Evolutionary conservation across 192 early-diverging fungal species (phyloP), one percentile per base, ranked within the genome.

Genomic region (Entomortierella parvispora): DNA sequence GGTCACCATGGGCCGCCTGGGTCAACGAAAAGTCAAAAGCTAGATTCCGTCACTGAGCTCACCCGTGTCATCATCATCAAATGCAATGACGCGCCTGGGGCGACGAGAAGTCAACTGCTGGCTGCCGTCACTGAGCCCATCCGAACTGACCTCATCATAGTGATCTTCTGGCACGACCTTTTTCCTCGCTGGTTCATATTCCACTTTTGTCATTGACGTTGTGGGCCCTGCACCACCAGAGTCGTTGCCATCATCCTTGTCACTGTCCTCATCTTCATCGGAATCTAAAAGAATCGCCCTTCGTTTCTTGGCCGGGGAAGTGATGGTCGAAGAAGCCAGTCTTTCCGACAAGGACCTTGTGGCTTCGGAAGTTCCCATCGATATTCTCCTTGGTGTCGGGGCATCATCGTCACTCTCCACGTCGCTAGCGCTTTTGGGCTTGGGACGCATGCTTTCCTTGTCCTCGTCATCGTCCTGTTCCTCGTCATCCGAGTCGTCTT

Each of bases 201-300:
- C n/a, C n/a, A n/a, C n/a, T n/a, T n/a, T n/a, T n/a, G n/a, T n/a
- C n/a, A n/a, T n/a, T n/a, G n/a, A n/a, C n/a, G n/a, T n/a, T n/a
- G n/a, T n/a, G n/a, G n/a, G n/a, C n/a, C n/a, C n/a, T n/a, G n/a
- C n/a, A n/a, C n/a, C n/a, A n/a, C n/a, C n/a, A n/a, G n/a, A n/a
- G n/a, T n/a, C n/a, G n/a, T n/a, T n/a, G n/a, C n/a, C n/a, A n/a
- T 51, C 56, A 25, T 52, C 62, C 12, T 64, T 58, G 14, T 74
- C 71, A 12, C 12, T 12, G 5, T 40, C 37, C 5, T 52, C 63
- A 8, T 74, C 71, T 15, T 64, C 69, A 10, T 76, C 72, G n/a
- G 72, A 76, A 53, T 67, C 72, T 3, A 50, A 63, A 23, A 65
- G 34, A 8, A 76, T 62, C 23, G 68, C 62, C 43, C 65, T 50